Percentiles rank a stretch among this genome's conserved stretches.
phyloP scores from a whole-genome alignment of 768 basidiomycete genomes.

The Russula vinacea region DNA sequence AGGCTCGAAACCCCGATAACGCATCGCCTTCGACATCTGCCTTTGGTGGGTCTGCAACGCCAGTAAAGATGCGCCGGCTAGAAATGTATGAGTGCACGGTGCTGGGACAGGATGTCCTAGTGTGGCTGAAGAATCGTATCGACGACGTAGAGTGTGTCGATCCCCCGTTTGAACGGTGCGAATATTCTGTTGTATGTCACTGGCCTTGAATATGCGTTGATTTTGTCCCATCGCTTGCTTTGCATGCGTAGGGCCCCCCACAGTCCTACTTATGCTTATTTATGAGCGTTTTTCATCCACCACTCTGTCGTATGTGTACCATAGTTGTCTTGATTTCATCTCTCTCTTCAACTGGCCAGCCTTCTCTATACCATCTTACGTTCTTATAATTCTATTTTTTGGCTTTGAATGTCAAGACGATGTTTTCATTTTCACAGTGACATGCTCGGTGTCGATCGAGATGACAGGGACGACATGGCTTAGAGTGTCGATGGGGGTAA shows the following conservation, averaged over 20 bases:
- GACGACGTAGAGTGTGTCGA: constrained; percentile 63
- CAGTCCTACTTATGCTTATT: constrained; percentile 32
- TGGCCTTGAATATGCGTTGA: constrained; percentile 28
- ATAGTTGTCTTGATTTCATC: constrained; percentile 13
- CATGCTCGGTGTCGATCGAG: background rate
- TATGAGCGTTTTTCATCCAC: constrained; percentile 18
- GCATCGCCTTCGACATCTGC: constrained; percentile 35
- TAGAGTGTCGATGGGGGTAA: background rate
- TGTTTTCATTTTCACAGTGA: background rate
- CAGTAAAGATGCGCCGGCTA: constrained; percentile 51
- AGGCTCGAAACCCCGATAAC: constrained; percentile 62
- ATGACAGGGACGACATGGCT: background rate
- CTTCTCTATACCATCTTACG: constrained; percentile 18
- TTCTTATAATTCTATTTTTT: constrained; percentile 9
- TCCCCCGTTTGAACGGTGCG: constrained; percentile 48
- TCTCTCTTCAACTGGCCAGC: constrained; percentile 6
- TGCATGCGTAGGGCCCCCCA: constrained; percentile 29
- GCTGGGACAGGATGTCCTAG: constrained; percentile 64
- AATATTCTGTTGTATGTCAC: constrained; percentile 29
- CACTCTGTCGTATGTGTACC: constrained; percentile 14
- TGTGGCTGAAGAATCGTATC: constrained; percentile 62
- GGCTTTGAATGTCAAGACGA: background rate
- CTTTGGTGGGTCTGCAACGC: constrained; percentile 48
- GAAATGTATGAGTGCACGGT: constrained; percentile 66
- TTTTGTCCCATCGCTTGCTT: constrained; percentile 21